These are phyloP conservation scores for Schizochytrium sp. DNA, from an alignment of 108 stramenopile species.

Conservation along the genomic window DNA sequence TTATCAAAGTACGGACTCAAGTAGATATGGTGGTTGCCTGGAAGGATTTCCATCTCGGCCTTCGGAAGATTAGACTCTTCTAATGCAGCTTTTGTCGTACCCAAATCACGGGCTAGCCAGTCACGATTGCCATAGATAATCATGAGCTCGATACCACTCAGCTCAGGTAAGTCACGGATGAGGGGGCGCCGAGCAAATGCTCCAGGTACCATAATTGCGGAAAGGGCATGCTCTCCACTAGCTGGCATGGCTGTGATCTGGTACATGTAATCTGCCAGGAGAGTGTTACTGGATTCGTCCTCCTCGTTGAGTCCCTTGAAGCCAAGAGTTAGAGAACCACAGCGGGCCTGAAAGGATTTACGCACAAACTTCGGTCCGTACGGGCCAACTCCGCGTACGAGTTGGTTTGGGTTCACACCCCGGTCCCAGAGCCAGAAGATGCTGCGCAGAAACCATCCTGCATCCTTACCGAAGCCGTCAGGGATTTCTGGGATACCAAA, in stretches of 20 bases:
- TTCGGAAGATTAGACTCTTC: neutral
- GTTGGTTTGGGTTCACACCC: neutral
- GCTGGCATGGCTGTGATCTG: slow-evolving; percentile 27
- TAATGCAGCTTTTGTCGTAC: neutral
- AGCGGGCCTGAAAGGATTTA: neutral
- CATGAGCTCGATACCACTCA: neutral
- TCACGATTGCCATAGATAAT: neutral
- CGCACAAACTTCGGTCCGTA: slow-evolving; percentile 33
- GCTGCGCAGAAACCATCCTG: neutral
- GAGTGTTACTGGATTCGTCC: neutral
- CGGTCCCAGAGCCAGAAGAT: slow-evolving; percentile 8
- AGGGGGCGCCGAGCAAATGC: slow-evolving; percentile 37
- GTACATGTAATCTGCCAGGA: slow-evolving; percentile 33
- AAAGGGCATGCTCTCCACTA: slow-evolving; percentile 55
- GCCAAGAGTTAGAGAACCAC: slow-evolving; percentile 16
- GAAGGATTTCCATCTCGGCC: neutral
- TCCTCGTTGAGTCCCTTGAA: slow-evolving; percentile 19
- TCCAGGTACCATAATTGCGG: neutral
- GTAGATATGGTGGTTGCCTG: slow-evolving; percentile 37
- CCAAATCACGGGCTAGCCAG: slow-evolving; percentile 46
- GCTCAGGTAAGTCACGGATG: neutral
- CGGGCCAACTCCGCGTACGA: neutral
- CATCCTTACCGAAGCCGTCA: neutral
- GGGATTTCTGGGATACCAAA: neutral
- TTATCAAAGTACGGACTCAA: slow-evolving; percentile 8